Base-by-base conservation (phyloP, 768 basidiomycete species). In the Phylloporus arenicola region DNA sequence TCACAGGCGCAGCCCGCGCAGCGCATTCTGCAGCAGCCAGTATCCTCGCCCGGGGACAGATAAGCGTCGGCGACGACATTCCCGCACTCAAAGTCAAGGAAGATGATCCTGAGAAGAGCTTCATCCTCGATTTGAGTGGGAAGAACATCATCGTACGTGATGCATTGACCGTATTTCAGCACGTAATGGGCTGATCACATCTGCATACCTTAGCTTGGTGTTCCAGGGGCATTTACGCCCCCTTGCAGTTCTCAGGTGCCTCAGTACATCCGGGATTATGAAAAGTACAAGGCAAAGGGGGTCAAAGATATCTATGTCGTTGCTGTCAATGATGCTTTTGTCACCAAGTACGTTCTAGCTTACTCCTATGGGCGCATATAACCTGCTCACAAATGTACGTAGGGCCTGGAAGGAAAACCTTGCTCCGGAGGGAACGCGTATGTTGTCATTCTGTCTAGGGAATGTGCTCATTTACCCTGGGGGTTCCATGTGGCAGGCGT, bases 321-420 rank as follows among this genome's bases (percentile, higher is more conserved):
- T 48, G 72, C 82, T 22, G 83, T 88, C 50, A 93, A 93, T 64
- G 91, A 94, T 63, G 75, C 77, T 7, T 92, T 86, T 59, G 85
- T 88, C 40, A 80, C 75, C 51, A 78, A 82, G 48, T 73, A 58
- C 16, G 45, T 46, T 10, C 8, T 11, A n/a, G 41, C 47, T 56
- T 22, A 50, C n/a, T 43, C 43, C 43, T 33, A 29, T 10, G 27
- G 27, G 27, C 6, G 27, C 27, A 29, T 29, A 29, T 29, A 29
- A 8, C 6, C 5, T 10, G 27, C 27, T 29, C 6, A 29, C 27
- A 2, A 29, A 29, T 29, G 6, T 29, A 33, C 34, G 41, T 47
- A 84, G 83, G 54, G 84, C 83, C 30, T 86, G 83, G 84, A 86
- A 84, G 61, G 75, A 79, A 24, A 70, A 76, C 20, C 69, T 87